A percentile compares a stretch with the other conserved stretches of the same genome.
Evolutionary conservation across 75 land plant genomes (phyloP).

Genomic region (Sequoiadendron giganteum): DNA sequence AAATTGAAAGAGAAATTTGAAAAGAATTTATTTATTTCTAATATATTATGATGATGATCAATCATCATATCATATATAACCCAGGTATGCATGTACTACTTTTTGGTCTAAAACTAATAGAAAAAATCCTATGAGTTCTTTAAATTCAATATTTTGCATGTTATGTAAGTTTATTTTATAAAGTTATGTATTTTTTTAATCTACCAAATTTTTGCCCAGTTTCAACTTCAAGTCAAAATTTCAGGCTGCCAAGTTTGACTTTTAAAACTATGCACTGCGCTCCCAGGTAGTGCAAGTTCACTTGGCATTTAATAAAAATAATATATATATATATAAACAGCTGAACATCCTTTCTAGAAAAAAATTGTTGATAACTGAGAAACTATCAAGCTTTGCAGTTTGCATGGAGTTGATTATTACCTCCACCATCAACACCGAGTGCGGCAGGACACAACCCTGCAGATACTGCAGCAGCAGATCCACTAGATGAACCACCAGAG

Average conservation of each 20-base stretch:
- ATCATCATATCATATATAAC: too few relatives aligned
- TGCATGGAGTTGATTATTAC: constrained; percentile 22
- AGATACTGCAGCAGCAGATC: constrained; percentile 80
- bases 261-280: background rate
- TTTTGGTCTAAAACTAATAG: background rate
- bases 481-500: constrained; percentile 81
- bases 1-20: too few relatives aligned
- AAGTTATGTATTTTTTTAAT: too few relatives aligned
- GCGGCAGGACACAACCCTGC: constrained; percentile 79
- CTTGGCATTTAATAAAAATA: background rate
- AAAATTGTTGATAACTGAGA: background rate
- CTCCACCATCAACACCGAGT: constrained; percentile 88
- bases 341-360: constrained; percentile 2
- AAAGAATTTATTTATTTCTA: too few relatives aligned
- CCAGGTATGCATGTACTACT: too few relatives aligned
- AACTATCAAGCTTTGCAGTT: background rate
- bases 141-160: too few relatives aligned
- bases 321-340: background rate
- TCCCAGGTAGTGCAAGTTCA: background rate
- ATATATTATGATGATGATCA: too few relatives aligned
- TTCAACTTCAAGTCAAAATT: background rate
- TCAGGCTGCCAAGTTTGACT: background rate
- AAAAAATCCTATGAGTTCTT: background rate
- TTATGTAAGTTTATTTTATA: too few relatives aligned
- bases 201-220: too few relatives aligned